Evolutionary conservation across 345 rosid genomes (phyloP), one percentile per base, ranked within the genome.

Genomic region (Euphorbia tirucalli): DNA sequence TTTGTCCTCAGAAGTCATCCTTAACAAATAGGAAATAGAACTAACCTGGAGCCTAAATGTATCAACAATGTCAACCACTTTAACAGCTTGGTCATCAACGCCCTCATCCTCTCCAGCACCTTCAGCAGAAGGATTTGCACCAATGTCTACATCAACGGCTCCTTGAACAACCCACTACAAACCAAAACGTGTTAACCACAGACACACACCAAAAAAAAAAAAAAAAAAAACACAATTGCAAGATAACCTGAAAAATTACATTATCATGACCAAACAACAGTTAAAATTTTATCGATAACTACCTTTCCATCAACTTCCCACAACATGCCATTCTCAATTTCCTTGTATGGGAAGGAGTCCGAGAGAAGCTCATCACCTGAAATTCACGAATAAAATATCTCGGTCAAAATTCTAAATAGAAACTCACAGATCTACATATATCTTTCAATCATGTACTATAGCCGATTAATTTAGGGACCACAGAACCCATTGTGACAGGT

Each of bases 281-380:
- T 4, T 5, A 11, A 58, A 19, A 18, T 21, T 15, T 21, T 27
- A 22, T 27, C 5, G 77, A 15, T 0, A 52, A 83, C 21, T 39
- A 92, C 98, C 90, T 89, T 92, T 79, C 99, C 99, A 31, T 92
- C 91, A 49, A 92, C 97, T 82, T 95, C 97, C 97, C 96, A 92
- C 39, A 92, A 84, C 10, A 80, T 39, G 6, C 97, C 99, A 56
- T 89, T 85, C 35, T 77, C 73, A 69, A 87, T 78, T 83, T 95
- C 99, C 88, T 83, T 92, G 89, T 92, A 90, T 7, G 86, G 87
- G 78, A 92, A 95, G 5, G 99, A 95, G 84, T 95, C 99, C 1
- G 96, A 92, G 69, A 95, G 89, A 77, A 95, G 99, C 86, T 95
- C 73, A 37, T 75, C 78, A 21, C 73, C 68, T 69, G 44, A 61